Evolutionary conservation across 2,329 filamentous ascomycete species (phyloP).

Genomic region (Scortechinia acanthostroma): DNA sequence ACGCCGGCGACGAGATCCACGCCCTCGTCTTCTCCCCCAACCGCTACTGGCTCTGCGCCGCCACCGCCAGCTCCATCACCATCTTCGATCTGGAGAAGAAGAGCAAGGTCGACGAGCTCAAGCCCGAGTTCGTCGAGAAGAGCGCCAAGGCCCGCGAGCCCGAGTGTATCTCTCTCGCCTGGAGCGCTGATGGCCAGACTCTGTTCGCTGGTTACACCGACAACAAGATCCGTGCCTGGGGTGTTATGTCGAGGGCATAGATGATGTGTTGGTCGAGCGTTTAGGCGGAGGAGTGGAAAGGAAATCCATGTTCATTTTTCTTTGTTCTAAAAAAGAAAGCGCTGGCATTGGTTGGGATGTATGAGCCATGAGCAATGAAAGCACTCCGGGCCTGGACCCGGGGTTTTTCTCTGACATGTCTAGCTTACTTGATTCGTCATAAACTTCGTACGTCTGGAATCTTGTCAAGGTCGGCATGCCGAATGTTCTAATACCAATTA

Average conservation of each 20-base stretch:
- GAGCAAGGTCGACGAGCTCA: slow-evolving; percentile 99
- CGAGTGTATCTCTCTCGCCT: slow-evolving; percentile 94
- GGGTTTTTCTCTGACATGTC: slow-evolving; percentile 20
- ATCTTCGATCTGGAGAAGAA: slow-evolving; percentile 99
- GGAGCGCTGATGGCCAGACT: slow-evolving; percentile 97
- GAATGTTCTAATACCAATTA: slow-evolving; percentile 28
- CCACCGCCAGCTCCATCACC: slow-evolving; percentile 95
- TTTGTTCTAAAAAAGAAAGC: slow-evolving; percentile 15
- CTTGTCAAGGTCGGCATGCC: slow-evolving; percentile 20
- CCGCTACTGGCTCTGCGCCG: slow-evolving; percentile 99
- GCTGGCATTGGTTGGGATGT: slow-evolving; percentile 3
- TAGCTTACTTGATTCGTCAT: slow-evolving; percentile 23
- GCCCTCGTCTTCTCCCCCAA: slow-evolving; percentile 99
- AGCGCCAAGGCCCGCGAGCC: slow-evolving; percentile 99
- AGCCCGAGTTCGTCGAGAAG: slow-evolving; percentile 91
- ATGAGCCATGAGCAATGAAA: slow-evolving; percentile 20
- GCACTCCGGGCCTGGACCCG: slow-evolving; percentile 12
- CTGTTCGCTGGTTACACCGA: slow-evolving; percentile 99
- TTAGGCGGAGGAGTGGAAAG: neutral
- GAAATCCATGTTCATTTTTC: neutral
- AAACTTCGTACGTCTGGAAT: slow-evolving; percentile 19
- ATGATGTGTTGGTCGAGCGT: slow-evolving; percentile 10
- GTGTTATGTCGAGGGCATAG: slow-evolving; percentile 91
- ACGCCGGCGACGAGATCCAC: slow-evolving; percentile 99
- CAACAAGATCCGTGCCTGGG: slow-evolving; percentile 97